Percentiles rank a stretch among this genome's conserved stretches.
Evolutionary conservation across 345 rosid species (phyloP).

Genomic region (Euphorbia pulcherrima): DNA sequence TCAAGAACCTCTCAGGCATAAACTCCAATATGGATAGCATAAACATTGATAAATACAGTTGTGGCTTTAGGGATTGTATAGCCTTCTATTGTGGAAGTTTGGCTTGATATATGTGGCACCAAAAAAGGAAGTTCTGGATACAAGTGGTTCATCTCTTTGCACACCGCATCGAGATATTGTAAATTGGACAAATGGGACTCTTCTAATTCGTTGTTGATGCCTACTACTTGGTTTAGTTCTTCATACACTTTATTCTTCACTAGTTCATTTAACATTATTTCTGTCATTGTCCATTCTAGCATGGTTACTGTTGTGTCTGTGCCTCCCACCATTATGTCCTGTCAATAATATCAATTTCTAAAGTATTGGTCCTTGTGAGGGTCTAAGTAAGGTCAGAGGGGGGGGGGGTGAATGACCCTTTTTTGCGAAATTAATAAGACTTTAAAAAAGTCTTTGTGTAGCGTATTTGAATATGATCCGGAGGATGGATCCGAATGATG

Average conservation of each 20-base stretch:
- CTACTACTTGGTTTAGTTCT: constrained; percentile 44
- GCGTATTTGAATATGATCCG: no score
- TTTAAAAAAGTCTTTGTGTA: no score
- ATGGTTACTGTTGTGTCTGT: constrained; percentile 39
- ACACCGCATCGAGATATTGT: constrained; percentile 36
- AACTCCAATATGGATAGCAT: constrained; percentile 50
- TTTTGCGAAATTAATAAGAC: no score
- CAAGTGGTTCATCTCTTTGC: constrained; percentile 43
- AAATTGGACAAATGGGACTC: constrained; percentile 44
- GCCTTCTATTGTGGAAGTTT: constrained; percentile 36
- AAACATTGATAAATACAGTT: constrained; percentile 37
- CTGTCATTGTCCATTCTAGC: constrained; percentile 52
- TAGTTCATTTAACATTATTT: constrained; percentile 33
- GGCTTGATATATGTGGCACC: constrained; percentile 37
- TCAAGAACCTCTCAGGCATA: constrained; percentile 43
- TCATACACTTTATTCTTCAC: constrained; percentile 26
- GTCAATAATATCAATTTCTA: neutral
- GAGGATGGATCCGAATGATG: no score
- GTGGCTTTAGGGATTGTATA: constrained; percentile 43
- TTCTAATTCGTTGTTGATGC: constrained; percentile 37
- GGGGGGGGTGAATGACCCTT: no score
- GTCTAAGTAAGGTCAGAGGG: no score
- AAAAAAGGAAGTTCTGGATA: constrained; percentile 52
- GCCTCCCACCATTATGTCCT: constrained; percentile 16
- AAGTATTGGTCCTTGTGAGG: no score